Base-by-base conservation (phyloP, 768 basidiomycete species). In the Amanita inopinata region DNA sequence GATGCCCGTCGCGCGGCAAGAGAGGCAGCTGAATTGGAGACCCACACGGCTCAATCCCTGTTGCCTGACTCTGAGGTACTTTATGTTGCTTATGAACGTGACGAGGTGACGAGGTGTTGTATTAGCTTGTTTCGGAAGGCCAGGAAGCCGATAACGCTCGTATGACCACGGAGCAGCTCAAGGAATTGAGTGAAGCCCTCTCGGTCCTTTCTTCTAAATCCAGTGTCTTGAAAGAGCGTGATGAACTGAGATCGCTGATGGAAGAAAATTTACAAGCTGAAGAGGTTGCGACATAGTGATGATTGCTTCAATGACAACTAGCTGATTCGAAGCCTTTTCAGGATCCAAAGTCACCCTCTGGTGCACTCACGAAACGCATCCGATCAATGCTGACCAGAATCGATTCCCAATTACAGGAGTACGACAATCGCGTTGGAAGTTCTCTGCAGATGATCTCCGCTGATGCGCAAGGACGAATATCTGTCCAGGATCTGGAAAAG, bases 91-190 rank as follows among this genome's bases (percentile, higher is more conserved):
- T 18, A 7, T 14, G 14, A 19, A 27, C 20, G 33, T 37, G 11
- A 7, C 10, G 5, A 8, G 2, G 25, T 43, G 20, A 35, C 28
- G 23, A 5, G 24, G 11, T 6, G 19, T n/a, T 8, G 30, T 8
- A n/a, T 3, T 46, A 87, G 83, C 67, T 88, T 33, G 61, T 78
- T 33, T 74, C 79, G n/a, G 78, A 86, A 48, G 60, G 64, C 19
- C 37, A 63, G 18, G 76, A 73, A 45, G 67, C 73, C 36, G 81
- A 78, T 22, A 78, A 83, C 51, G 91, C 90, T n/a, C 82, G 90
- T 33, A 97, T 99, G 94, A 98, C 92, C 2, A 78, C 84, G 7
- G 94, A 98, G 54, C 93, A 99, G 54, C 72, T 99, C 17, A 85
- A 83, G 56, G 96, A 99, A 62, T 75, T 99, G 27, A 83, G 83